Evolutionary conservation across 257 asterid genomes (phyloP), one percentile per base, ranked within the genome.

Genomic region (Schizonepeta tenuifolia): DNA sequence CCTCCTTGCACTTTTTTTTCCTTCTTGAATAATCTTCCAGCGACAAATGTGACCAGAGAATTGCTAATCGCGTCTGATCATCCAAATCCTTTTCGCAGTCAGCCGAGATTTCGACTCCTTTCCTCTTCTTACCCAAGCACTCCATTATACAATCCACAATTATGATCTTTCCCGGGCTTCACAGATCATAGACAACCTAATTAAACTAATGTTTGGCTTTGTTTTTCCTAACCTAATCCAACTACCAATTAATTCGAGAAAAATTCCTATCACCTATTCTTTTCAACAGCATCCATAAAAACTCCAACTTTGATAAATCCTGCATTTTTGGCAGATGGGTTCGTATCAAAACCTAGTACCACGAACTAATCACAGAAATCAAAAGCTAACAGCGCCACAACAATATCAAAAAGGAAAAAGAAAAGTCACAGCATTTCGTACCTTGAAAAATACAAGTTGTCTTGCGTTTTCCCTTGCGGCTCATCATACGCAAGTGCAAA

Each of bases 1-100:
- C 71, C 68, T 90, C 96, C 85, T 83, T 89, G 80, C 93, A 92
- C 72, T 86, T 92, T 86, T 84, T 89, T 70, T 79, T 92, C 88
- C 88, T 81, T 72, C 87, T 86, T 1, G 90, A 84, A 72, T 77
- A 86, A 87, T 82, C 91, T 73, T 84, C 96, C 71, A 92, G 70
- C 5, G 97, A 89, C 61, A 89, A 77, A 83, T 86, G 93, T 7
- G 96, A 84, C 83, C 84, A 78, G 35, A 84, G 80, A 55, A 78
- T 47, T 5, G 76, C 80, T 70, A 81, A 44, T 26, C 79, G 79
- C 31, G 80, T 58, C 67, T 78, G 79, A 65, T 82, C 85, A 20
- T 74, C 78, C 14, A 57, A 8, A 57, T 70, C 65, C 50, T 80
- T 65, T 40, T 67, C 56, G 71, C 80, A 47, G 28, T 58, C 78